Base-by-base conservation (phyloP, 257 asterid genomes). In the Paraleonurus japonicus region DNA sequence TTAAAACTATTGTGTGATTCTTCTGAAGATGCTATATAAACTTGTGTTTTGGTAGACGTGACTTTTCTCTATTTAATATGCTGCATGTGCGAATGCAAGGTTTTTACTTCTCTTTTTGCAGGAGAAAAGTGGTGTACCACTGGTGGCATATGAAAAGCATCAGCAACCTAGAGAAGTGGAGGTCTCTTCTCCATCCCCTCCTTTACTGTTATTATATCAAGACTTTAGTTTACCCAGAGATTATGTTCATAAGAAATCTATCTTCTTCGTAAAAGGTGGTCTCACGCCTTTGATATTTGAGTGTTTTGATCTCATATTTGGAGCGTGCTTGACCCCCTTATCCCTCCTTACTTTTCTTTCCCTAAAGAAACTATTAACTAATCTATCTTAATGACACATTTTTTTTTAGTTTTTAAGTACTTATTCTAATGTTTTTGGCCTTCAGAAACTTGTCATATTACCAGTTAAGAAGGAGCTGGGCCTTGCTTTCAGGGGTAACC, bases 141-240 rank as follows among this genome's bases (percentile, higher is more conserved):
- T 89, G 61, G 88, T 83, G 62, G 96, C 96, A 4, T 80, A 81
- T 22, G 93, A 89, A 65, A 85, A 87, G 72, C 81, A 64, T 74
- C 63, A 82, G 28, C 87, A 85, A 73, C 90, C 96, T 55, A 87
- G 75, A 73, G 96, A 87, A 82, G 88, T 89, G 53, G 96, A 87
- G 96, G 96, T 89, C 54, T 66, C 51, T 60, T 13, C 61, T 63
- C 37, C 54, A n/a, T 15, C n/a, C 59, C 22, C 67, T 70, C 9
- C 43, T 16, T 59, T 35, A 55, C 43, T 26, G 45, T 48, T 71
- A 41, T 66, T 32, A 71, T 26, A 17, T 55, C 15, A 76, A 1
- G 11, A 27, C 39, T 28, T 59, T 22, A 48, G 5, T 30, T 30
- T 28, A 20, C 51, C 16, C 47, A 45, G 39, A 26, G 7, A 61